A percentile compares a stretch with the other conserved stretches of the same genome.
Conservation (phyloP, 768 basidiomycete species). For the Roridomyces roridus region DNA sequence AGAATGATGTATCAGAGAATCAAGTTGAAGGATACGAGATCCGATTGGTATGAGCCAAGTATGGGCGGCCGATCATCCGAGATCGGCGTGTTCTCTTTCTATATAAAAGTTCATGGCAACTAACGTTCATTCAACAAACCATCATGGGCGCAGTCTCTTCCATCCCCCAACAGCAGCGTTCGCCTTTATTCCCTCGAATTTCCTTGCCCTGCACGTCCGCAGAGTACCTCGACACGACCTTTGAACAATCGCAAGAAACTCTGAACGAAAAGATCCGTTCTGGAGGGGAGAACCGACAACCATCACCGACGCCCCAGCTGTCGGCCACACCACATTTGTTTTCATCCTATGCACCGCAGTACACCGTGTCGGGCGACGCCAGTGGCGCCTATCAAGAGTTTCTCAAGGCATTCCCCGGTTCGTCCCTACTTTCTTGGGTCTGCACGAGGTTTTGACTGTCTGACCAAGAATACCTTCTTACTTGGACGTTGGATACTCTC, state of each 20-base stretch:
- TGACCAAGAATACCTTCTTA: slow-evolving; percentile 61
- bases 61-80: too few species aligned
- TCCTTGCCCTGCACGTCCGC: slow-evolving; percentile 46
- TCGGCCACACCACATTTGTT: slow-evolving; percentile 32
- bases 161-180: slow-evolving; percentile 36
- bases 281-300: neutral
- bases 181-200: slow-evolving; percentile 43
- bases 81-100: too few species aligned
- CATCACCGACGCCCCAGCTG: neutral
- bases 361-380: slow-evolving; percentile 20
- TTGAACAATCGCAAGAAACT: slow-evolving; percentile 45
- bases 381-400: slow-evolving; percentile 28
- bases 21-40: too few species aligned
- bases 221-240: slow-evolving; percentile 39
- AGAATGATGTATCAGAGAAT: too few species aligned
- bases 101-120: slow-evolving; percentile 13
- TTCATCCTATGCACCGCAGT: slow-evolving; percentile 40
- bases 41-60: too few species aligned
- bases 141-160: slow-evolving; percentile 38
- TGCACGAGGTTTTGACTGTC: slow-evolving; percentile 43
- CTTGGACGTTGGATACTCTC: slow-evolving; percentile 74
- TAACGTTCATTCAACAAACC: slow-evolving; percentile 7
- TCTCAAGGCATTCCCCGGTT: slow-evolving; percentile 29
- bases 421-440: slow-evolving; percentile 2
- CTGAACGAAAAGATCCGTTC: slow-evolving; percentile 28